Percentiles rank a stretch among this genome's conserved stretches.
Conservation (phyloP, 2,329 filamentous ascomycete species). For the Didymella glomerata region DNA sequence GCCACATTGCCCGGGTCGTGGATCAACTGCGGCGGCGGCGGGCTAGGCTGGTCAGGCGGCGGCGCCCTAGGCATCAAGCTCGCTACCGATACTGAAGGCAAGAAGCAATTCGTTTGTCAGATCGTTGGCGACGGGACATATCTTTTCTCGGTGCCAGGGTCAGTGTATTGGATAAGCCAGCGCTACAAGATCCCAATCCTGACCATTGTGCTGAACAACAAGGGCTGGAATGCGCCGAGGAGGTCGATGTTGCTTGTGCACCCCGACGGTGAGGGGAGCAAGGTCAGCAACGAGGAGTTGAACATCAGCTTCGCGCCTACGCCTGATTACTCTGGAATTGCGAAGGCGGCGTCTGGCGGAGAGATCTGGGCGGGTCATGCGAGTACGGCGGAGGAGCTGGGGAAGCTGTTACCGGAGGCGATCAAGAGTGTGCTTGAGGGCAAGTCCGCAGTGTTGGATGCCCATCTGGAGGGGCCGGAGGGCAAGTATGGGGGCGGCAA, state of each 20-base stretch:
- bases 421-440: conserved; percentile 66
- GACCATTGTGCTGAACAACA: conserved; percentile 74
- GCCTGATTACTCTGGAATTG: conserved; percentile 73
- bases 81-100: conserved; percentile 63
- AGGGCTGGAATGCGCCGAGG: conserved; percentile 74
- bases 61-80: conserved; percentile 79
- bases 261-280: conserved; percentile 68
- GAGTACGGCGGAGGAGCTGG: conserved; percentile 64
- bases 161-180: conserved; percentile 73
- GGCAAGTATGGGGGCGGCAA: conserved; percentile 58
- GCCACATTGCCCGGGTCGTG: conserved; percentile 73
- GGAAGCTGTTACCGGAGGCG: conserved; percentile 64
- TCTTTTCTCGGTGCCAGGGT: conserved; percentile 70
- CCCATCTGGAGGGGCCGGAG: conserved; percentile 64
- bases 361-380: conserved; percentile 69
- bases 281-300: conserved; percentile 68
- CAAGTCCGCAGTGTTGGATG: conserved; percentile 69
- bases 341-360: conserved; percentile 70
- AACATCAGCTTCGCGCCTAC: conserved; percentile 73
- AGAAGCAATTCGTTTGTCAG: conserved; percentile 51
- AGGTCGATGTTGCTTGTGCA: conserved; percentile 70
- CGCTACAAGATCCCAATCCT: conserved; percentile 72
- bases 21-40: conserved; percentile 84
- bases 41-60: conserved; percentile 82
- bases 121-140: conserved; percentile 74